These are phyloP conservation scores for Trichoderma erinaceum DNA, from an alignment of 495 filamentous ascomycete species.

Conservation along the genomic window DNA sequence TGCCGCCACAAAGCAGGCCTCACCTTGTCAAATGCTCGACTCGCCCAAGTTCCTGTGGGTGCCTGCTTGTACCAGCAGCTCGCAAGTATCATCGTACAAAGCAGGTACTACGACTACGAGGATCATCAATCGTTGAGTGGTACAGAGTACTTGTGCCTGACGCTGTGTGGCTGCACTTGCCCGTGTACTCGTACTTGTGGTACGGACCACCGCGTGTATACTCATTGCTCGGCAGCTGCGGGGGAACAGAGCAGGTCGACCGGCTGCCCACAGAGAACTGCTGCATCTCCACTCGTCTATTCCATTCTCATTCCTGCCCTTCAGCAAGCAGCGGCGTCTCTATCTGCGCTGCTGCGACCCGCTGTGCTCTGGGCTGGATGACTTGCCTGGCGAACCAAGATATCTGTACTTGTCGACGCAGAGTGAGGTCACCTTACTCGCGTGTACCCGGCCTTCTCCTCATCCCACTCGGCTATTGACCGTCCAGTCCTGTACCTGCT, in stretches of 20 bases:
- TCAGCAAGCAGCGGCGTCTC: neutral
- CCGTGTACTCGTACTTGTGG: neutral
- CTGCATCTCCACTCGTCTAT: neutral
- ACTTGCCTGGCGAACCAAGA: neutral
- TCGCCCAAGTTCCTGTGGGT: neutral
- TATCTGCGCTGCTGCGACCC: neutral
- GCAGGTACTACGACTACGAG: neutral
- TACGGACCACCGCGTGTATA: no score
- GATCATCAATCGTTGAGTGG: neutral
- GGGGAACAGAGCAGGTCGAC: neutral
- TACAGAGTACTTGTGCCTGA: neutral
- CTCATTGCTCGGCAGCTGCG: neutral
- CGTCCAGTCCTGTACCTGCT: neutral
- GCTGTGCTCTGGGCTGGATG: neutral
- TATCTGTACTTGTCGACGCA: neutral
- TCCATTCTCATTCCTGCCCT: neutral
- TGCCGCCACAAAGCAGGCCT: constrained; percentile 5
- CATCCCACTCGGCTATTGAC: neutral
- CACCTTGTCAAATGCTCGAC: neutral
- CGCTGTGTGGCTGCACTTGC: neutral
- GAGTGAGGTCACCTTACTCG: neutral
- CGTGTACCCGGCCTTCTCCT: neutral
- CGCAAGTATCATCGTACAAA: neutral
- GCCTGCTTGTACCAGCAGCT: neutral
- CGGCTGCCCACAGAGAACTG: neutral